Conservation (phyloP, 768 basidiomycete species). For the Lactifluus rugatus region DNA sequence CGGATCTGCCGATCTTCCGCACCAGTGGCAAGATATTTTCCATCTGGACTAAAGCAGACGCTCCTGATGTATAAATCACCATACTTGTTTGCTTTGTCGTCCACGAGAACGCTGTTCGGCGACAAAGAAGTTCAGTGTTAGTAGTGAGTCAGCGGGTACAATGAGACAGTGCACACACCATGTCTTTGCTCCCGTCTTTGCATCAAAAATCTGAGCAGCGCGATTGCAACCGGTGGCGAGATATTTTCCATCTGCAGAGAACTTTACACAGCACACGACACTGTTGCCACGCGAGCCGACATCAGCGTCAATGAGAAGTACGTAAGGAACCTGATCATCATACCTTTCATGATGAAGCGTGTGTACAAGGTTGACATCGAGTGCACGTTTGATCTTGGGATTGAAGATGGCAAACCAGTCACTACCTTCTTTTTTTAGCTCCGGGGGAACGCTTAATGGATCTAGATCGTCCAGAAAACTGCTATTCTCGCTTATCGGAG, state of each 20-base stretch:
- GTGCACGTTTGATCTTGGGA: conserved; percentile 61
- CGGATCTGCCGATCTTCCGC: conserved; percentile 91
- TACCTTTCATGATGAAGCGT: conserved; percentile 89
- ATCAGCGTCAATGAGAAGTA: background rate
- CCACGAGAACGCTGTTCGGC: conserved; percentile 53
- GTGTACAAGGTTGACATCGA: conserved; percentile 76
- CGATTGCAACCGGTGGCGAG: conserved; percentile 96
- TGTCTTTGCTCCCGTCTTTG: conserved; percentile 73
- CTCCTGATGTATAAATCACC: conserved; percentile 87
- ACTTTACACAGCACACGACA: conserved; percentile 84
- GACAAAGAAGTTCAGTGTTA: background rate
- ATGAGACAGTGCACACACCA: conserved; percentile 44
- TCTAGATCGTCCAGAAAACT: conserved; percentile 43
- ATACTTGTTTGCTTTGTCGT: conserved; percentile 61
- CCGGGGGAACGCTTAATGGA: conserved; percentile 38
- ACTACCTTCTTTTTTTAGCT: conserved; percentile 60
- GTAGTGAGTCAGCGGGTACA: background rate
- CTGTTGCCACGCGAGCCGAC: conserved; percentile 27
- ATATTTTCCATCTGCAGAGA: conserved; percentile 87
- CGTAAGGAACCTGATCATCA: conserved; percentile 16
- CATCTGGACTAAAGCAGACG: conserved; percentile 70
- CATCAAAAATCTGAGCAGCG: conserved; percentile 92
- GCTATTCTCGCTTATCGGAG: conserved; percentile 18
- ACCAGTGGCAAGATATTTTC: conserved; percentile 62
- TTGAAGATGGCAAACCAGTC: conserved; percentile 92